Percentiles rank a stretch among this genome's conserved stretches.
These are phyloP conservation scores for Geotrichum bryndzae DNA, from an alignment of 1,139 yeast genomes.

Conservation along the genomic window DNA sequence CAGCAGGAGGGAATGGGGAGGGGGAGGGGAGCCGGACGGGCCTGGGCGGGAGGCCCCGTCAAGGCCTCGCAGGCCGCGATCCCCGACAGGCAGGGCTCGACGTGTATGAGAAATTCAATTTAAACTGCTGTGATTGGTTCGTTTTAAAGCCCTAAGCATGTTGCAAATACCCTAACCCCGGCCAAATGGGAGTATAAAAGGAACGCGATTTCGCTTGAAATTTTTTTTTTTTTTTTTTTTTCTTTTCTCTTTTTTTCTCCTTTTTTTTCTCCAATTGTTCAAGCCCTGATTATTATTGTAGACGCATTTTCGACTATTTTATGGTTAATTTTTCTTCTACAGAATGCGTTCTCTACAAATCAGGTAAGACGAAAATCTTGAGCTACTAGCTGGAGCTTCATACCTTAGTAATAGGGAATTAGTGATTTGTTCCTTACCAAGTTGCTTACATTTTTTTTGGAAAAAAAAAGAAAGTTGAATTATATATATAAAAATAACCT, in stretches of 20 bases:
- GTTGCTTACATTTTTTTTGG: slow-evolving; percentile 10
- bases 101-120: neutral
- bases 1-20: too few relatives aligned
- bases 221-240: neutral
- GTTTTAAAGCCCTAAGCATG: too few relatives aligned
- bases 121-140: neutral
- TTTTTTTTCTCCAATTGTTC: slow-evolving; percentile 13
- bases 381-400: slow-evolving; percentile 19
- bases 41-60: too few relatives aligned
- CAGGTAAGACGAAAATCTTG: slow-evolving; percentile 12
- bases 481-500: neutral
- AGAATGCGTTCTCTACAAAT: slow-evolving; percentile 16
- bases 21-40: too few relatives aligned
- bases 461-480: neutral
- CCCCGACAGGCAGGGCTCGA: neutral
- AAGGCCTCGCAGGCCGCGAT: too few relatives aligned
- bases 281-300: slow-evolving; percentile 18
- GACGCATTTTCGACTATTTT: slow-evolving; percentile 12
- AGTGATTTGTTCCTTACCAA: slow-evolving; percentile 18
- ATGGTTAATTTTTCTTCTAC: slow-evolving; percentile 1
- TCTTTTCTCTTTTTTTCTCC: neutral
- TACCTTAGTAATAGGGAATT: slow-evolving; percentile 13
- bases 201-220: neutral
- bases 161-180: neutral
- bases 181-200: neutral